Base-by-base conservation (phyloP, 1,139 yeast species). In the Geotrichum macrosporum region DNA sequence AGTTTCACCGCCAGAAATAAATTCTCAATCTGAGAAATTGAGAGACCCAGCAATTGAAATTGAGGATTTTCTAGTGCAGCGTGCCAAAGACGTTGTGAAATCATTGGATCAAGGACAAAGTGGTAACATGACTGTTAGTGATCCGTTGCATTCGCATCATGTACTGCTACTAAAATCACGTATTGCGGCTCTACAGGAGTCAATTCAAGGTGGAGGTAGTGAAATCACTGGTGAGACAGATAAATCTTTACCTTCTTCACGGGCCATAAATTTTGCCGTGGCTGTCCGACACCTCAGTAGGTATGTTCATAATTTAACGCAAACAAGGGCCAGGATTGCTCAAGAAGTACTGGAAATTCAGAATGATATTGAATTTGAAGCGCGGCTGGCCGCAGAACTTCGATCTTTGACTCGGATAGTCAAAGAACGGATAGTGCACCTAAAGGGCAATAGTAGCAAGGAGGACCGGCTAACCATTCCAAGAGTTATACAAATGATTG, bases 251-350 rank as follows among this genome's bases (percentile, higher is more conserved):
- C 44, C 37, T 12, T 15, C 35, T 3, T 12, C 16, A 16, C 10
- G n/a, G n/a, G n/a, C 37, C 5, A 13, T 41, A n/a, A 24, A 24
- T 16, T 41, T 33, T 20, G 12, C 38, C 12, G 6, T 41, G n/a
- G 33, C 32, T 32, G 38, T 31, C 12, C 21, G 38, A 12, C 38
- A 41, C 16, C 36, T 41, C 5, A 32, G 33, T 6, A 5, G 38
- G 18, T 33, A 41, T 30, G 24, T 24, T 5, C 3, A 10, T 8
- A 16, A 13, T n/a, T n/a, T 41, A 15, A 32, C 16, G 2, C 15
- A 31, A n/a, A 18, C 44, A 8, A 26, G 27, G 24, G 19, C n/a
- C 8, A 5, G 12, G 3, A 12, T 32, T 19, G 31, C 26, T 8
- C 10, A 24, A 13, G 22, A 32, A 9, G 8, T 33, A 6, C 18